Conservation (phyloP, 2,329 filamentous ascomycete genomes). For the Penicillium fuscoglaucum region DNA sequence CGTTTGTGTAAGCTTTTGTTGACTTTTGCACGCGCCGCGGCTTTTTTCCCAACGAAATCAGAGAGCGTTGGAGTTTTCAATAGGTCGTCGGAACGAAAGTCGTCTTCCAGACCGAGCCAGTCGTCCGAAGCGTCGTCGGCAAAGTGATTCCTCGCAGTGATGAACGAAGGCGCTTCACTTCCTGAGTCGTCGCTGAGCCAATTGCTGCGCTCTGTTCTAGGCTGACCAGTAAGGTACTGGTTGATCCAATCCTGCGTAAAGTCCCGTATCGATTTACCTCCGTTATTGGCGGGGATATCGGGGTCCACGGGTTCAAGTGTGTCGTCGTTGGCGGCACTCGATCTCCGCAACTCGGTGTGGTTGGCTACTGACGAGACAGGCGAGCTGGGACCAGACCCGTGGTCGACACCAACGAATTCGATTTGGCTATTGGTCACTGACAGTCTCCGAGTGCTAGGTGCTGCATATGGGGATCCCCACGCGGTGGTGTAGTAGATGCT, state of each 20-base stretch:
- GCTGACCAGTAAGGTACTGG: conserved; percentile 73
- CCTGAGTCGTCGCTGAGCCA: conserved; percentile 80
- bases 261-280: conserved; percentile 48
- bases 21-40: conserved; percentile 26
- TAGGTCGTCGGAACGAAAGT: conserved; percentile 40
- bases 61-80: conserved; percentile 43
- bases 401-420: conserved; percentile 50
- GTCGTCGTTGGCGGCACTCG: conserved; percentile 30
- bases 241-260: conserved; percentile 85
- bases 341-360: conserved; percentile 30
- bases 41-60: conserved; percentile 36
- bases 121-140: conserved; percentile 46
- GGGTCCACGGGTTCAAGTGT: conserved; percentile 29
- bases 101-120: conserved; percentile 46
- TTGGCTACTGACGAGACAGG: conserved; percentile 34
- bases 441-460: conserved; percentile 52
- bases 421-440: conserved; percentile 46
- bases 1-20: conserved; percentile 41
- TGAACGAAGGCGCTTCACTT: conserved; percentile 69
- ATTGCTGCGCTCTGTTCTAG: conserved; percentile 68
- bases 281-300: conserved; percentile 28
- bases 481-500: conserved; percentile 69
- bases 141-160: conserved; percentile 44
- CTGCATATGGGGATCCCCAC: conserved; percentile 89
- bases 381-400: conserved; percentile 37